Evolutionary conservation across 352 stramenopile species (phyloP).

Genomic region (Blastocystis sp.): DNA sequence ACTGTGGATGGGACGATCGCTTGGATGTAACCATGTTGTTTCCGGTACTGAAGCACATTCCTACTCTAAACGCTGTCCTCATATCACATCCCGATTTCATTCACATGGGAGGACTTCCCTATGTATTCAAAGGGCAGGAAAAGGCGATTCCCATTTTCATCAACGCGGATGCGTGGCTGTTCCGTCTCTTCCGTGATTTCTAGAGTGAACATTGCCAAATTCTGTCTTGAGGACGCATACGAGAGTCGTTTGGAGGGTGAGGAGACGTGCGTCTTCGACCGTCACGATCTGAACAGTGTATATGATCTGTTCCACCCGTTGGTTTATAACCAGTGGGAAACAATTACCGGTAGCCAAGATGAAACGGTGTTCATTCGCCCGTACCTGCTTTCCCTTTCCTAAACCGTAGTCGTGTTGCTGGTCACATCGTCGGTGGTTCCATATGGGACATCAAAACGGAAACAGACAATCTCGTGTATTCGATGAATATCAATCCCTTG

Average conservation of each 20-base stretch:
- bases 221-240: slow-evolving; percentile 36
- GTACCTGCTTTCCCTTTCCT: background rate
- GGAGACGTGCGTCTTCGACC: slow-evolving; percentile 59
- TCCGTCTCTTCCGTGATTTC: background rate
- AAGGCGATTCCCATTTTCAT: slow-evolving; percentile 49
- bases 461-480: slow-evolving; percentile 55
- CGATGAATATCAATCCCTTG: slow-evolving; percentile 53
- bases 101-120: slow-evolving; percentile 58
- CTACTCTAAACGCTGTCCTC: slow-evolving; percentile 60
- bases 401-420: slow-evolving; percentile 19
- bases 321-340: slow-evolving; percentile 61
- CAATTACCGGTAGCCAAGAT: slow-evolving; percentile 17
- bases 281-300: slow-evolving; percentile 60
- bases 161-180: slow-evolving; percentile 14
- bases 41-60: slow-evolving; percentile 59
- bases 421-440: slow-evolving; percentile 45
- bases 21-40: slow-evolving; percentile 60
- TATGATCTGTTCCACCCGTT: slow-evolving; percentile 59
- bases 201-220: slow-evolving; percentile 17
- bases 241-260: slow-evolving; percentile 33
- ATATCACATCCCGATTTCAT: slow-evolving; percentile 62
- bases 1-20: slow-evolving; percentile 63
- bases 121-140: slow-evolving; percentile 22
- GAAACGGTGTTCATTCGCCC: slow-evolving; percentile 35
- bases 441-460: slow-evolving; percentile 56